These are phyloP conservation scores for Alternaria sp. DNA, from an alignment of 2,329 filamentous ascomycete genomes.

Conservation along the genomic window DNA sequence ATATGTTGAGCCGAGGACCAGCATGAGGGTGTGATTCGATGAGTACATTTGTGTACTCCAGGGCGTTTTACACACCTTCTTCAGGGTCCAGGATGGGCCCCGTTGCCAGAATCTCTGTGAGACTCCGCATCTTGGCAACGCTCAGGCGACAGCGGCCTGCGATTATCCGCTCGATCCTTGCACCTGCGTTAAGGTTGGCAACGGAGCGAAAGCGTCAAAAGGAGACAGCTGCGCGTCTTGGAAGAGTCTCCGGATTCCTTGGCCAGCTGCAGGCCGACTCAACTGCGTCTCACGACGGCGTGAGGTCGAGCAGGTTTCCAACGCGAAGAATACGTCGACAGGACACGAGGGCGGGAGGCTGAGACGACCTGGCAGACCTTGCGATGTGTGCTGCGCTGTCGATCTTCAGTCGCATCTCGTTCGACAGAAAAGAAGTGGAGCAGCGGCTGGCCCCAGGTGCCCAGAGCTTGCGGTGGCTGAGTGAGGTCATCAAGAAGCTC, in stretches of 20 bases:
- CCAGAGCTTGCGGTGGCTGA: slow-evolving; percentile 8
- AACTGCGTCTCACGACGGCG: background rate
- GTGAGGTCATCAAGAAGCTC: slow-evolving; percentile 30
- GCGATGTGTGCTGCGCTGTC: slow-evolving; percentile 7
- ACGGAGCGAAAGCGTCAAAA: background rate
- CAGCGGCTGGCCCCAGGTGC: slow-evolving; percentile 6
- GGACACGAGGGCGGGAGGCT: background rate
- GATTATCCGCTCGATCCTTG: slow-evolving; percentile 6
- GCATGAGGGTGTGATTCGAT: slow-evolving; percentile 17
- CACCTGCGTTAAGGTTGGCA: slow-evolving; percentile 4
- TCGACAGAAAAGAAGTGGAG: slow-evolving; percentile 7
- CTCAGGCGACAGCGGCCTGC: slow-evolving; percentile 5
- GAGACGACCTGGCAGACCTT: background rate
- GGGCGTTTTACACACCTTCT: slow-evolving; percentile 58
- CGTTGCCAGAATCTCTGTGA: slow-evolving; percentile 47
- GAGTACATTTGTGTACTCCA: background rate
- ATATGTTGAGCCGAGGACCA: slow-evolving; percentile 26
- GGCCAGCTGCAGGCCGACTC: slow-evolving; percentile 1
- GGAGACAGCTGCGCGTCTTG: slow-evolving; percentile 7
- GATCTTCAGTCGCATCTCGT: slow-evolving; percentile 4
- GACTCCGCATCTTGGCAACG: slow-evolving; percentile 25
- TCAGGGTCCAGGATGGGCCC: slow-evolving; percentile 62
- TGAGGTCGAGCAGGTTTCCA: background rate
- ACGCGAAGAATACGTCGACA: background rate
- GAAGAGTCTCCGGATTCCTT: slow-evolving; percentile 8